Evolutionary conservation across 176 grass and related monocot genomes (phyloP), one percentile per base, ranked within the genome.

Genomic region (Hordeum marinum): DNA sequence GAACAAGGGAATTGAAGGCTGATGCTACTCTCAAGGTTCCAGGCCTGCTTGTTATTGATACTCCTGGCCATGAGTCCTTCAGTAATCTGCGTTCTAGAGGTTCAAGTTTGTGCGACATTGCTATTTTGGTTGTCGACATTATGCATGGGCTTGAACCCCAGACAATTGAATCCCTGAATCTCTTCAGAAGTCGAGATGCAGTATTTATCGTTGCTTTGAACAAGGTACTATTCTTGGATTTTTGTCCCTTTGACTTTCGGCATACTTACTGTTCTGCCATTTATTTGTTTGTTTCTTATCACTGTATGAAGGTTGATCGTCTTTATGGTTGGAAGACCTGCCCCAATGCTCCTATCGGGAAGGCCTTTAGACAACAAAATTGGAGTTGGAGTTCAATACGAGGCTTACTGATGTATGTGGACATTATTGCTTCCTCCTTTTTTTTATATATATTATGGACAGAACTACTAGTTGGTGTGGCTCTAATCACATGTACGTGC

Each of bases 131-230:
- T 59, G 95, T 98, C 77, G 95, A 98, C 84, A 95, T 98, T 79
- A 98, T 98, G 95, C 92, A 95, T 80, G 95, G 95, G 66, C 87
- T 98, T 63, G 95, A 98, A 88, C 92, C 84, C 80, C 93, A 98
- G 80, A 98, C 92, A 61, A 93, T 98, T 8, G 95, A 98, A 90
- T 95, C 92, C 71, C 80, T 98, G 21, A 95, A 98, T 86, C 91
- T 98, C 24, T 63, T 98, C 77, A 98, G 94, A 87, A 87, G 63
- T 72, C 87, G 93, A 55, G 77, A 89, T 65, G 90, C 93, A 31
- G 95, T 95, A 20, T 98, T 98, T 58, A 95, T 98, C 68, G 93
- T 98, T 86, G 95, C 95, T 72, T 95, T 98, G 77, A 98, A 98
- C 86, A 98, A 98, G 93, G 95, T 98, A 82, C 46, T 79, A 58